phyloP scores from a whole-genome alignment of 2,329 filamentous ascomycete species.

The Stylonectria norvegica region DNA sequence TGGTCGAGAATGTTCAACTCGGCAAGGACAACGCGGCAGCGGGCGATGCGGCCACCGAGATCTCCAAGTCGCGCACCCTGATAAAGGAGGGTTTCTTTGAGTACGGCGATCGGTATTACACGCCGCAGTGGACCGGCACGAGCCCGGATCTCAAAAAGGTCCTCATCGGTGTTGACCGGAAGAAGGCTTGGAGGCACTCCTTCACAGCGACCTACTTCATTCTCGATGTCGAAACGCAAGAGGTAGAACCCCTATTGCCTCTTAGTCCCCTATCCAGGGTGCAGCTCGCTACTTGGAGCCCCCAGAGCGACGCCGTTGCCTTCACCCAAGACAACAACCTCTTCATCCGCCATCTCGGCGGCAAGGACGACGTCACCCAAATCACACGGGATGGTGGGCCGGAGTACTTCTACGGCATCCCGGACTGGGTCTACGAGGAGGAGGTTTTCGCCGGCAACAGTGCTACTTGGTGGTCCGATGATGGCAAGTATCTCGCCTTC shows the following conservation, averaged over 20 bases:
- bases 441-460: slow-evolving; percentile 66
- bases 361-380: slow-evolving; percentile 56
- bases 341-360: slow-evolving; percentile 64
- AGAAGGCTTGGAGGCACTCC: slow-evolving; percentile 87
- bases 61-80: slow-evolving; percentile 60
- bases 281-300: slow-evolving; percentile 88
- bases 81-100: slow-evolving; percentile 68
- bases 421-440: slow-evolving; percentile 93
- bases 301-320: slow-evolving; percentile 79
- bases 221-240: slow-evolving; percentile 80
- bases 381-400: slow-evolving; percentile 85
- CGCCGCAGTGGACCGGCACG: slow-evolving; percentile 64
- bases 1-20: slow-evolving; percentile 79
- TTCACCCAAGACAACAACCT: slow-evolving; percentile 91
- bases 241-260: slow-evolving; percentile 73
- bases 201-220: slow-evolving; percentile 86
- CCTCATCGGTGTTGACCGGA: slow-evolving; percentile 67
- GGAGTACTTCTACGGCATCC: slow-evolving; percentile 91
- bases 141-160: slow-evolving; percentile 85
- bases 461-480: slow-evolving; percentile 92
- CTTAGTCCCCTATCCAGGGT: slow-evolving; percentile 60
- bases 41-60: slow-evolving; percentile 25
- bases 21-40: slow-evolving; percentile 33
- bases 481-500: slow-evolving; percentile 87
- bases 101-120: slow-evolving; percentile 53